Evolutionary conservation across 73 alveolate species (phyloP).

Genomic region (Paramecium sonneborni): DNA sequence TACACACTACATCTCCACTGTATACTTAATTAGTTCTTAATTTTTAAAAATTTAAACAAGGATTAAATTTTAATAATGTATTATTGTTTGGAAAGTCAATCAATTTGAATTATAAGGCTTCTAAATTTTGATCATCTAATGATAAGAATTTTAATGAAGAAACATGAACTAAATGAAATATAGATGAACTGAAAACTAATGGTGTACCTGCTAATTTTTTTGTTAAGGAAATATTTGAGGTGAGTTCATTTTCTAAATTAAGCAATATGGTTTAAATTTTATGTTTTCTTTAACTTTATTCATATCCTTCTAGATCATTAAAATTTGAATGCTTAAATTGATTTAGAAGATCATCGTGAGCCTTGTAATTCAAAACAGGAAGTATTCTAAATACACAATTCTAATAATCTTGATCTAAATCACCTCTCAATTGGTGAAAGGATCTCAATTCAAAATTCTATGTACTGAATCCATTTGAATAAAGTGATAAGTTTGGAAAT

Average conservation of each 20-base stretch:
- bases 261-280: background rate
- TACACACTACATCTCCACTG: slow-evolving; percentile 29
- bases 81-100: slow-evolving; percentile 34
- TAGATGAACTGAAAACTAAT: slow-evolving; percentile 28
- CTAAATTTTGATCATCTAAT: slow-evolving; percentile 46
- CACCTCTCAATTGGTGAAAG: slow-evolving; percentile 43
- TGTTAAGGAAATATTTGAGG: slow-evolving; percentile 25
- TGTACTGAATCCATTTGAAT: slow-evolving; percentile 37
- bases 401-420: slow-evolving; percentile 12
- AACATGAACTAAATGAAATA: slow-evolving; percentile 52
- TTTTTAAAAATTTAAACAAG: slow-evolving; percentile 41
- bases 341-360: background rate
- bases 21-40: slow-evolving; percentile 46
- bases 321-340: background rate
- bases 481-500: slow-evolving; percentile 29
- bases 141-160: slow-evolving; percentile 25
- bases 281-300: slow-evolving; percentile 6
- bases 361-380: slow-evolving; percentile 23
- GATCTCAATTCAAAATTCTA: slow-evolving; percentile 35
- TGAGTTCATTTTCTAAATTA: slow-evolving; percentile 37
- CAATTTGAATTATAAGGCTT: slow-evolving; percentile 26
- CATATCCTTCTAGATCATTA: background rate
- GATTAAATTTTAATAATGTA: slow-evolving; percentile 24
- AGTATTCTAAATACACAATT: slow-evolving; percentile 27
- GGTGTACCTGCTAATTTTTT: slow-evolving; percentile 42